Evolutionary conservation across 192 early-diverging fungal species (phyloP).

Genomic region (Coemansia sp.): DNA sequence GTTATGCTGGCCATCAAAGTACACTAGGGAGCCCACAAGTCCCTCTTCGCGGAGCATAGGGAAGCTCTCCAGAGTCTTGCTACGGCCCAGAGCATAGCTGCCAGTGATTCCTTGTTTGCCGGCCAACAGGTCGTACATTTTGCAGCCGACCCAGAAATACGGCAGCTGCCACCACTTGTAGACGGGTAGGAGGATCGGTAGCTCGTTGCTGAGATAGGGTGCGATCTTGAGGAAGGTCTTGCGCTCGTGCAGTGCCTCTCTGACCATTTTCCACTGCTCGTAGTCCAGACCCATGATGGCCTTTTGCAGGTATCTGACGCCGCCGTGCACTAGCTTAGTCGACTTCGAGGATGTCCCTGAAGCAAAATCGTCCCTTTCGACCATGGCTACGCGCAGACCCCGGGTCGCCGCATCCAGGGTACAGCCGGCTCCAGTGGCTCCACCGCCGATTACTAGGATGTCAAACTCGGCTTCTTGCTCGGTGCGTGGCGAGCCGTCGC

Average conservation of each 20-base stretch:
- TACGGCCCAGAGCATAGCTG: constrained; percentile 83
- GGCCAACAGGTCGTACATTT: constrained; percentile 90
- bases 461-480: constrained; percentile 66
- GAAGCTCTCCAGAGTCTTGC: constrained; percentile 91
- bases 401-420: constrained; percentile 93
- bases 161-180: constrained; percentile 98
- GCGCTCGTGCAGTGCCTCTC: constrained; percentile 95
- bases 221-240: constrained; percentile 92
- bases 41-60: constrained; percentile 91
- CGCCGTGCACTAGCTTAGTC: constrained; percentile 97
- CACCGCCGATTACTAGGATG: constrained; percentile 90
- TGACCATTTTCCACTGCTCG: constrained; percentile 95
- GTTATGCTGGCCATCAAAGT: constrained; percentile 98
- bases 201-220: constrained; percentile 89
- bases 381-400: constrained; percentile 90
- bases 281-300: constrained; percentile 93
- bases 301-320: constrained; percentile 96
- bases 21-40: constrained; percentile 92
- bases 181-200: constrained; percentile 95
- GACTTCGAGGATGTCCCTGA: constrained; percentile 89
- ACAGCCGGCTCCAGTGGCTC: constrained; percentile 92
- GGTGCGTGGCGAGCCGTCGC: constrained; percentile 49
- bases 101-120: constrained; percentile 79
- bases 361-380: constrained; percentile 96
- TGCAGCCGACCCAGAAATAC: constrained; percentile 95